phyloP scores from a whole-genome alignment of 2,329 filamentous ascomycete species.

The Aureobasidium subglaciale region DNA sequence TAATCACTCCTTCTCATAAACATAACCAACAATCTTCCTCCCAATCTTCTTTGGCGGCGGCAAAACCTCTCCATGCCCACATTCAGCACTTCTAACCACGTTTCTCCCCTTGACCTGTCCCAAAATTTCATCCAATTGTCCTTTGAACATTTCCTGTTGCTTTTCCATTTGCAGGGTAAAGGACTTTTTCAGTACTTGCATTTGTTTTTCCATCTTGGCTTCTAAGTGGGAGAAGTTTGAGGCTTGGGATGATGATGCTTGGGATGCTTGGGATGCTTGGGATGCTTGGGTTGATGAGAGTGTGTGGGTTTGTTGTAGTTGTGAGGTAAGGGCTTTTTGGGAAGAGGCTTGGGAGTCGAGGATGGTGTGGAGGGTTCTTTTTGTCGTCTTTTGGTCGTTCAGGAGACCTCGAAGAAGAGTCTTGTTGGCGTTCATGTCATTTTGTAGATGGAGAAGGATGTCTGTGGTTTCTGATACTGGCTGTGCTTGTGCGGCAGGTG shows the following conservation, averaged over 20 bases:
- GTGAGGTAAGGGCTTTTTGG: background rate
- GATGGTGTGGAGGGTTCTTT: background rate
- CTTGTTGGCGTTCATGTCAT: background rate
- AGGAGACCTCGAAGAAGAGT: background rate
- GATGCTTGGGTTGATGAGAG: background rate
- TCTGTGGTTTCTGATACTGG: background rate
- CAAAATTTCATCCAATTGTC: background rate
- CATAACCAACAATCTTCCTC: conserved; percentile 17
- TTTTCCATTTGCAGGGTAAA: background rate
- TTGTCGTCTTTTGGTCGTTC: background rate
- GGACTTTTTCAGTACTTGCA: background rate
- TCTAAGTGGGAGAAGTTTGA: background rate
- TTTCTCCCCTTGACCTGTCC: background rate
- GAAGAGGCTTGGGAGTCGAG: background rate
- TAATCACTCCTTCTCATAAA: conserved; percentile 14
- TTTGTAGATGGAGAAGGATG: background rate
- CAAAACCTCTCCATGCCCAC: conserved; percentile 15
- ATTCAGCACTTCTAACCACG: conserved; percentile 1
- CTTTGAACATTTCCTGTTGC: background rate
- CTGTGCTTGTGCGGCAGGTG: background rate
- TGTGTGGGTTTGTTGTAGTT: background rate
- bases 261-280: background rate
- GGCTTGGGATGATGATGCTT: background rate
- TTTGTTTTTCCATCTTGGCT: background rate
- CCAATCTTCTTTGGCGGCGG: conserved; percentile 18